Conservation (phyloP, 345 rosid species). For the Melastoma malabathricum region DNA sequence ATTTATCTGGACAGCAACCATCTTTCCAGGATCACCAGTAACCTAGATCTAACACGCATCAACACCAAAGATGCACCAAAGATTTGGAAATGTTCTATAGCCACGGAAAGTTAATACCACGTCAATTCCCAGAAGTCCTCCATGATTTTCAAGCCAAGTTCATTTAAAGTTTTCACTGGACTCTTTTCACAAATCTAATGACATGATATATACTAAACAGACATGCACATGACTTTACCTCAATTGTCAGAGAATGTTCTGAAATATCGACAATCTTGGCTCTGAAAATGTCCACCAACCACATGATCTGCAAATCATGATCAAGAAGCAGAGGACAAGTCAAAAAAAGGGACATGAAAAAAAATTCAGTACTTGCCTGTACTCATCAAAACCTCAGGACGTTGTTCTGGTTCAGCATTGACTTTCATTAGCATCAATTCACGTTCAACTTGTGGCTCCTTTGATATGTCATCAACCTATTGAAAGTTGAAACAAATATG, state of each 20-base stretch:
- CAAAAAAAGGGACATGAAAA: neutral
- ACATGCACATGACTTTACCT: conserved; percentile 28
- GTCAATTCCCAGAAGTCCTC: too few relatives aligned
- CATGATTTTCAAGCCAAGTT: too few relatives aligned
- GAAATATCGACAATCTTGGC: conserved; percentile 78
- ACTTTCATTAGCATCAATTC: conserved; percentile 87
- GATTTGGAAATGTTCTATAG: too few relatives aligned
- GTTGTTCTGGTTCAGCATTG: conserved; percentile 39
- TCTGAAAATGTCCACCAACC: conserved; percentile 85
- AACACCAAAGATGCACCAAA: neutral
- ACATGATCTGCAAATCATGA: conserved; percentile 53
- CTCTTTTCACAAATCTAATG: neutral
- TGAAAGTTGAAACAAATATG: neutral
- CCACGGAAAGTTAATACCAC: too few relatives aligned
- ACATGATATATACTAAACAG: neutral
- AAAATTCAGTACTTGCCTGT: neutral
- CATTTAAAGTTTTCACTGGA: too few relatives aligned
- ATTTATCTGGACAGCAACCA: conserved; percentile 80
- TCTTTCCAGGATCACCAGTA: conserved; percentile 97
- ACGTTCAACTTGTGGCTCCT: conserved; percentile 87
- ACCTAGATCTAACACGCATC: conserved; percentile 28
- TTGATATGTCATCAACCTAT: conserved; percentile 86
- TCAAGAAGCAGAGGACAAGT: conserved; percentile 6
- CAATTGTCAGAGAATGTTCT: conserved; percentile 57
- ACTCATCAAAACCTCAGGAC: conserved; percentile 44